Base-by-base conservation (phyloP, 768 basidiomycete species). In the Naganishia friedmannii region DNA sequence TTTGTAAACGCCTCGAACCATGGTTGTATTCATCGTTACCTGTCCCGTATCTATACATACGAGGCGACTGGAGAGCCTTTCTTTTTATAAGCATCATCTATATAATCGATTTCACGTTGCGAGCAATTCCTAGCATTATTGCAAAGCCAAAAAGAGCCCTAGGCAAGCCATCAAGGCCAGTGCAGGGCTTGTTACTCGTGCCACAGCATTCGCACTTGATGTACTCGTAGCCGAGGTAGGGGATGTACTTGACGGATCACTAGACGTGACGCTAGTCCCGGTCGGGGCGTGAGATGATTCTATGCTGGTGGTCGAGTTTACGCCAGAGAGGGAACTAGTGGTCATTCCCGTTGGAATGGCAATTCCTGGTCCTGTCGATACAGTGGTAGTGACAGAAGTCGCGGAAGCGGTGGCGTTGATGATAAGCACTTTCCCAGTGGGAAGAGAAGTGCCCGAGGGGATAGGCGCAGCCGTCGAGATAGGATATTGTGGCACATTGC, bases 401-500 rank as follows among this genome's bases (percentile, higher is more conserved):
- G 32, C 15, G 28, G 57, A 54, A 31, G 68, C 42, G 32, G 68
- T 69, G 15, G 29, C 57, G 39, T 42, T 58, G 32, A 54, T 26
- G n/a, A 34, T 21, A 0, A 58, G 57, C 39, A 60, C 69, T 39
- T 60, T 60, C 1, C 46, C 48, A 1, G 28, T 56, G 2, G 69
- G 69, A 45, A 23, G 34, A 34, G 31, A 29, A 3, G 65, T 66
- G 2, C 65, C 65, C 21, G 7, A 19, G 4, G 46, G 15, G 26
- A 66, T 66, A 19, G 65, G n/a, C 4, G 53, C 34, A 31, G 31
- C 65, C 19, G 65, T 48, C 21, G 34, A 9, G 7, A 54, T 54
- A 0, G 69, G 48, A 32, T 53, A 70, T 32, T 28, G 37, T 0
- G 69, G 69, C 32, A 65, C 48, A 37, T 70, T 65, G 69, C 48